phyloP scores from a whole-genome alignment of 192 early-diverging fungal species.

The Backusella macrospora region DNA sequence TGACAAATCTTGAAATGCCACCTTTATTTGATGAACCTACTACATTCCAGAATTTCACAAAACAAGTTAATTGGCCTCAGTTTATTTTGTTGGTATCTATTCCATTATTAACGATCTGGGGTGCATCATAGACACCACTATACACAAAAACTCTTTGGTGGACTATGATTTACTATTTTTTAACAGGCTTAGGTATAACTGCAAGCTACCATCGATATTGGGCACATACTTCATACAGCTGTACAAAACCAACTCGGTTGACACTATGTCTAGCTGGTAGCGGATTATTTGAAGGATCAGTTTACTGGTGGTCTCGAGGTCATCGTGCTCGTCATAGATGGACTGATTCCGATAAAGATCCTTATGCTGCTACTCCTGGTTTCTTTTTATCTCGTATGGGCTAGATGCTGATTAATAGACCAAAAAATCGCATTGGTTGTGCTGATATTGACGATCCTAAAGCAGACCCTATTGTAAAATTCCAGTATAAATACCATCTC shows the following conservation, averaged over 20 bases:
- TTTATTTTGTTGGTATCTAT: slow-evolving; percentile 61
- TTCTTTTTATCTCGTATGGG: slow-evolving; percentile 82
- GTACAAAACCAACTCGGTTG: slow-evolving; percentile 61
- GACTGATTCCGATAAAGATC: slow-evolving; percentile 83
- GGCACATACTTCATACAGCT: slow-evolving; percentile 77
- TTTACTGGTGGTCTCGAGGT: slow-evolving; percentile 83
- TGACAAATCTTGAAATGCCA: slow-evolving; percentile 16
- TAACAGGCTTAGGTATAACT: slow-evolving; percentile 86
- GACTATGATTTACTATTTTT: slow-evolving; percentile 69
- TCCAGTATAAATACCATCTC: slow-evolving; percentile 80
- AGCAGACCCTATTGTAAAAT: slow-evolving; percentile 67
- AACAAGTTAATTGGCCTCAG: slow-evolving; percentile 72
- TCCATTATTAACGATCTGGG: slow-evolving; percentile 81
- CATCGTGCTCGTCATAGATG: slow-evolving; percentile 82
- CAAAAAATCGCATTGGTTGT: slow-evolving; percentile 69
- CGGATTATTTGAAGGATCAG: slow-evolving; percentile 79
- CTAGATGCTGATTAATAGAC: slow-evolving; percentile 85
- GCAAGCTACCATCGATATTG: slow-evolving; percentile 89
- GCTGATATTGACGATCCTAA: slow-evolving; percentile 80
- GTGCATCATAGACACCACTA: slow-evolving; percentile 68
- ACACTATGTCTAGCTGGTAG: slow-evolving; percentile 63
- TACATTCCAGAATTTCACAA: slow-evolving; percentile 50
- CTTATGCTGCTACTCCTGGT: slow-evolving; percentile 78
- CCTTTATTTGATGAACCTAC: slow-evolving; percentile 46
- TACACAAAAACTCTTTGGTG: slow-evolving; percentile 71